Conservation (phyloP, 208 protist genomes). For the Acanthamoeba polyphaga region DNA sequence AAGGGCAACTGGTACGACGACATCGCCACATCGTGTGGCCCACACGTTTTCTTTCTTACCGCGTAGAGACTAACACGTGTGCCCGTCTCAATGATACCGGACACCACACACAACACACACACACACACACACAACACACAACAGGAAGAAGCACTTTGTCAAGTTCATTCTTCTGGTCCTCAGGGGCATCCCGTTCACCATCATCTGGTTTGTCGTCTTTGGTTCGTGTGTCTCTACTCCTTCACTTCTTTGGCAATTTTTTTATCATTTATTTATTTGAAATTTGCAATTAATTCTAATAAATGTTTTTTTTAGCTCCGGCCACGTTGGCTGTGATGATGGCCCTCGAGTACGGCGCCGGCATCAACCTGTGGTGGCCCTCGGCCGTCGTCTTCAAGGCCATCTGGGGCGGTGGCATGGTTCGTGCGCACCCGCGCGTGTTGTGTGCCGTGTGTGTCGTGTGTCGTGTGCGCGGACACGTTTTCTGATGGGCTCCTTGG, state of each 20-base stretch:
- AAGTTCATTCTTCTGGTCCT: slow-evolving; percentile 18
- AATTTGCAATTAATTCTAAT: not conserved
- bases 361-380: slow-evolving; percentile 42
- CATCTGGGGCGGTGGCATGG: slow-evolving; percentile 29
- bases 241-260: not conserved
- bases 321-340: slow-evolving; percentile 29
- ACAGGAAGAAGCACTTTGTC: slow-evolving; percentile 54
- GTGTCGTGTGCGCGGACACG: not conserved
- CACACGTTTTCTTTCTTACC: not conserved
- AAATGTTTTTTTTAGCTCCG: not conserved
- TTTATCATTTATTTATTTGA: too few relatives aligned
- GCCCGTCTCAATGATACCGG: not conserved
- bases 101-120: too few relatives aligned
- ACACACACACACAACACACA: not conserved
- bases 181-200: slow-evolving; percentile 24
- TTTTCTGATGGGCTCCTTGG: not conserved
- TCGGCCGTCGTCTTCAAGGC: slow-evolving; percentile 37
- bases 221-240: not conserved
- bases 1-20: slow-evolving; percentile 25
- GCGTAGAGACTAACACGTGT: too few relatives aligned
- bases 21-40: too few relatives aligned
- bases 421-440: not conserved
- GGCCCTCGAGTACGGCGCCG: slow-evolving; percentile 25
- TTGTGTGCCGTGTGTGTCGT: not conserved
- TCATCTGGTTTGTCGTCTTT: slow-evolving; percentile 41